These are phyloP conservation scores for Camellia lanceoleosa DNA, from an alignment of 148 eudicot genomes.

Conservation along the genomic window DNA sequence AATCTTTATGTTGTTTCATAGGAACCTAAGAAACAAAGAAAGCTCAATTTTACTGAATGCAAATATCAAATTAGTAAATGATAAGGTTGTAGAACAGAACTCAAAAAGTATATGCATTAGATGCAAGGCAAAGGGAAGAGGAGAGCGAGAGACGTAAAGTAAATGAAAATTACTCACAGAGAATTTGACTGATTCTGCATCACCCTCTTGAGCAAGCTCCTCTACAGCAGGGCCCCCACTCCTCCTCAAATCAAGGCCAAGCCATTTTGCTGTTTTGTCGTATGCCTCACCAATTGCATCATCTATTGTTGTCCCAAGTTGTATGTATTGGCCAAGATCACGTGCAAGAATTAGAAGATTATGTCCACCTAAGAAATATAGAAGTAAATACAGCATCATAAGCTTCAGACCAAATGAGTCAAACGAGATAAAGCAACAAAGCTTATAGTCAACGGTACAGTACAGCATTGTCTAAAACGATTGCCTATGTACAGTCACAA, in stretches of 20 bases:
- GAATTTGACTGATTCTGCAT: slow-evolving; percentile 63
- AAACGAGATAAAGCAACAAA: background rate
- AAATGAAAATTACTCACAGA: slow-evolving; percentile 37
- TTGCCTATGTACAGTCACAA: background rate
- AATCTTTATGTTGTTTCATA: slow-evolving; percentile 96
- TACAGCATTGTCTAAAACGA: background rate
- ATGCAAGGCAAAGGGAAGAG: background rate
- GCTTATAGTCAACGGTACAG: slow-evolving; percentile 7
- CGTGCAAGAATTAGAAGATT: slow-evolving; percentile 90
- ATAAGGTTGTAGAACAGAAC: background rate
- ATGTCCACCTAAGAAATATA: slow-evolving; percentile 70
- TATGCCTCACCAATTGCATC: slow-evolving; percentile 99
- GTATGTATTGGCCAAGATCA: slow-evolving; percentile 82
- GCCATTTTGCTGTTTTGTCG: slow-evolving; percentile 98
- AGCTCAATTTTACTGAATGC: slow-evolving; percentile 7
- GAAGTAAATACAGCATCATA: background rate
- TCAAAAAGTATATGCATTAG: background rate
- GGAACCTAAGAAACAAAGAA: slow-evolving; percentile 58
- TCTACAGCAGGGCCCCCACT: slow-evolving; percentile 97
- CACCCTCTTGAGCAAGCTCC: slow-evolving; percentile 93
- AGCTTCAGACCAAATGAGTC: background rate
- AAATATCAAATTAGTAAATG: background rate
- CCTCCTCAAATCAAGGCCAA: slow-evolving; percentile 91
- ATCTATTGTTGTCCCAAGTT: slow-evolving; percentile 91
- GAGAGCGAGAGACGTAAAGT: background rate